Percentiles rank a stretch among this genome's conserved stretches.
These are phyloP conservation scores for Ceratobasidium sp. DNA, from an alignment of 1,284 basidiomycete genomes.

Conservation along the genomic window DNA sequence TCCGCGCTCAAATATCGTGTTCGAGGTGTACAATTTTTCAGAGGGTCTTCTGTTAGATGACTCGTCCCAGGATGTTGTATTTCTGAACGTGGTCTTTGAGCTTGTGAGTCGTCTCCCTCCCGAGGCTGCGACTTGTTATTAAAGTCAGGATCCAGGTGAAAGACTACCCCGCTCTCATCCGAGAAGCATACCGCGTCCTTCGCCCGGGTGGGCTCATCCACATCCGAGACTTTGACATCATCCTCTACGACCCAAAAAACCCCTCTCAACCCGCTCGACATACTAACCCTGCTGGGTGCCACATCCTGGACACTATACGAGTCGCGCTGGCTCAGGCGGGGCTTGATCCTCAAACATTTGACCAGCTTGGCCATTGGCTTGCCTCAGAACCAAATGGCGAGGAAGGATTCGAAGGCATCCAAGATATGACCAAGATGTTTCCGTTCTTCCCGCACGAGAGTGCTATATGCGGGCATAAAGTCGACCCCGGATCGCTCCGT, in stretches of 20 bases:
- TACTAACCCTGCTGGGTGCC: neutral
- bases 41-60: neutral
- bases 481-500: slow-evolving; percentile 9
- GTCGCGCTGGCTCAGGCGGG: neutral
- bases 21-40: slow-evolving; percentile 20
- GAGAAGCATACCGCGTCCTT: slow-evolving; percentile 20
- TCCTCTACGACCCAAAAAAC: slow-evolving; percentile 5
- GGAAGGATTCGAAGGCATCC: slow-evolving; percentile 9
- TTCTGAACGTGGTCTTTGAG: slow-evolving; percentile 2
- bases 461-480: neutral
- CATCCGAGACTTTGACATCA: slow-evolving; percentile 13
- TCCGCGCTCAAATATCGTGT: slow-evolving; percentile 14
- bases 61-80: slow-evolving; percentile 17
- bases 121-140: neutral
- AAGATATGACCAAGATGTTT: neutral
- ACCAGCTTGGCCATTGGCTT: slow-evolving; percentile 11
- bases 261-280: neutral
- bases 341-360: slow-evolving; percentile 8
- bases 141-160: neutral
- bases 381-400: neutral
- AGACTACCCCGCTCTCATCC: slow-evolving; percentile 31
- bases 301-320: neutral
- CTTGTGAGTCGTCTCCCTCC: neutral
- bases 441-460: slow-evolving; percentile 12
- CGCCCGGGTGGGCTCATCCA: slow-evolving; percentile 25